Percentiles rank a stretch among this genome's conserved stretches.
Conservation (phyloP, 345 rosid genomes). For the Gossypium thurberi region DNA sequence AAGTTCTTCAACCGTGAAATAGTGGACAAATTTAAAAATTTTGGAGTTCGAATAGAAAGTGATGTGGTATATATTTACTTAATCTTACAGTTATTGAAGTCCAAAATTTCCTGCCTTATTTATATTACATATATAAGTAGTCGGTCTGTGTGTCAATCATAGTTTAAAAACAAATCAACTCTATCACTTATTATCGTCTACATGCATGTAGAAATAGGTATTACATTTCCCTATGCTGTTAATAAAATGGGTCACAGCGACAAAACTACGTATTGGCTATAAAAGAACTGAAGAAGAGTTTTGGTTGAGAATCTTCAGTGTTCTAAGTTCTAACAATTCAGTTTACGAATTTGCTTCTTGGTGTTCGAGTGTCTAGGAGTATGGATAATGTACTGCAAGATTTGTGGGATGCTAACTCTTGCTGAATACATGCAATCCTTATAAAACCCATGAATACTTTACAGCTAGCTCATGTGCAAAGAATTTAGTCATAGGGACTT, state of each 20-base stretch:
- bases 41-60: slow-evolving; percentile 94
- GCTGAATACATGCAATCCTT: background rate
- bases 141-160: background rate
- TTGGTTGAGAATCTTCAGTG: background rate
- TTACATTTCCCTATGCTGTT: background rate
- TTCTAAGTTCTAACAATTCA: background rate
- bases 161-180: background rate
- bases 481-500: background rate
- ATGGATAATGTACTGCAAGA: background rate
- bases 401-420: background rate
- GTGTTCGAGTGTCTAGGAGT: background rate
- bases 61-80: slow-evolving; percentile 54
- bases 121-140: background rate
- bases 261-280: background rate
- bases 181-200: background rate
- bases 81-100: background rate
- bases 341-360: background rate
- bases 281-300: slow-evolving; percentile 26
- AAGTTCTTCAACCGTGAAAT: slow-evolving; percentile 57
- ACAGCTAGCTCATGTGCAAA: background rate
- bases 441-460: background rate
- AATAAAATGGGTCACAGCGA: background rate
- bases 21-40: slow-evolving; percentile 49
- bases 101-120: slow-evolving; percentile 1
- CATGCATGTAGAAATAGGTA: background rate